Evolutionary conservation across 192 early-diverging fungal species (phyloP).

Genomic region (Podila verticillata): DNA sequence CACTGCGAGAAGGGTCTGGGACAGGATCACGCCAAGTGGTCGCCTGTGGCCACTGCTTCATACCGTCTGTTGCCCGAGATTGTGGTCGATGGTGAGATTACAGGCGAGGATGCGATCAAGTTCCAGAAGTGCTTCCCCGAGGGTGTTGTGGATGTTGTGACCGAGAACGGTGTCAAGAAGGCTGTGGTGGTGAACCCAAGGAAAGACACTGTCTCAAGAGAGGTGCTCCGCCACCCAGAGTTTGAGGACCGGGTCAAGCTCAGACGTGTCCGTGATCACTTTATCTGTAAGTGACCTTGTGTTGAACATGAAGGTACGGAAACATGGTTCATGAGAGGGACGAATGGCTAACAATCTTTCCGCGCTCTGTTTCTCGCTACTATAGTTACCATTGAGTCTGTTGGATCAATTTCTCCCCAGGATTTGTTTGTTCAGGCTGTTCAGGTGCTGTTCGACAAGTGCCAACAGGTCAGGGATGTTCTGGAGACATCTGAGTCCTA

Average conservation of each 20-base stretch:
- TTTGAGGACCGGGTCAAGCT: slow-evolving; percentile 91
- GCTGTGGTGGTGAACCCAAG: slow-evolving; percentile 90
- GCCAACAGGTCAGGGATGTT: slow-evolving; percentile 71
- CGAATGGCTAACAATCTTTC: neutral
- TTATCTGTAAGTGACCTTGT: slow-evolving; percentile 82
- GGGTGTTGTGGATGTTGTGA: slow-evolving; percentile 85
- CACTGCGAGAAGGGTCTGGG: slow-evolving; percentile 95
- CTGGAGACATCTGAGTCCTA: slow-evolving; percentile 57
- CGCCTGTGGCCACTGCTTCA: slow-evolving; percentile 95
- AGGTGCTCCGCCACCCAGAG: slow-evolving; percentile 92
- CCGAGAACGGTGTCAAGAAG: slow-evolving; percentile 70
- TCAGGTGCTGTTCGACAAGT: slow-evolving; percentile 85
- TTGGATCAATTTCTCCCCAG: slow-evolving; percentile 82
- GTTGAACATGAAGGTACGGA: neutral
- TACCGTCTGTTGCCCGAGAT: slow-evolving; percentile 96
- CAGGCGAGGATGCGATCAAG: slow-evolving; percentile 80
- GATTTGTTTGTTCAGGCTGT: slow-evolving; percentile 80
- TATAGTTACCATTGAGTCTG: slow-evolving; percentile 86
- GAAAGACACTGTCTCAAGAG: slow-evolving; percentile 94
- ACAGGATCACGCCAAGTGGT: slow-evolving; percentile 97
- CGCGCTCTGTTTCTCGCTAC: slow-evolving; percentile 5
- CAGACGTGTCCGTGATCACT: slow-evolving; percentile 94
- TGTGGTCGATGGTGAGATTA: slow-evolving; percentile 83
- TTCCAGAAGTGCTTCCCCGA: slow-evolving; percentile 89
- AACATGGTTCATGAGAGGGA: neutral